Base-by-base conservation (phyloP, 2,329 filamentous ascomycete genomes). In the Alternaria infectoria region DNA sequence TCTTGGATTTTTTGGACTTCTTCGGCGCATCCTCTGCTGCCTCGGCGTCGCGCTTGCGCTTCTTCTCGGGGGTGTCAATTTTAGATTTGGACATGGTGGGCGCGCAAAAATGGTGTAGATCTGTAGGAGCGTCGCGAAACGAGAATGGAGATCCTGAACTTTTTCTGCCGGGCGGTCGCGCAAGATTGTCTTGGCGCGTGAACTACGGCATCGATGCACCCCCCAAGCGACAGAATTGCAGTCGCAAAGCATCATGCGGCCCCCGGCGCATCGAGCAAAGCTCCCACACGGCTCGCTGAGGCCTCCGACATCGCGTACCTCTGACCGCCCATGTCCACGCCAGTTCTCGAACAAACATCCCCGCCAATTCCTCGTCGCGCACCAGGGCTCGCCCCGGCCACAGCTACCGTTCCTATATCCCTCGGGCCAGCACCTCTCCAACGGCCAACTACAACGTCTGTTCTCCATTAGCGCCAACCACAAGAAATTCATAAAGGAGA, bases 391-490 rank as follows among this genome's bases (percentile, higher is more conserved):
- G 52, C 80, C 83, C 52, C 87, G 89, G 28, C 89, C 89, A 44
- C 88, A 90, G 74, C 81, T 90, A 30, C 87, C 87, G 32, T 92
- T 91, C 80, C 86, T 91, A 54, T 86, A 88, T 67, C 84, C 86
- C 65, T 82, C 86, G 8, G 81, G 85, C 25, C 79, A 82, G 36
- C 66, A 67, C 52, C 63, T 74, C 17, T 70, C 75, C 40, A 75
- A 77, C 67, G 69, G 77, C 49, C 83, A 84, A 65, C 83, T 90
- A 40, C 87, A 87, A 4, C 90, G 94, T 56, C 87, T 92, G 65
- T 87, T 96, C 63, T 93, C 91, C n/a, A 96, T 79, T 23, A 78
- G 71, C 49, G 68, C 92, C 0, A 90, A 93, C 76, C 88, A 89
- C 66, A 90, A 88, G 68, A 82, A 84, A 66, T 93, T 89, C 83